Conservation (phyloP, 345 rosid genomes). For the Syzygium grande region DNA sequence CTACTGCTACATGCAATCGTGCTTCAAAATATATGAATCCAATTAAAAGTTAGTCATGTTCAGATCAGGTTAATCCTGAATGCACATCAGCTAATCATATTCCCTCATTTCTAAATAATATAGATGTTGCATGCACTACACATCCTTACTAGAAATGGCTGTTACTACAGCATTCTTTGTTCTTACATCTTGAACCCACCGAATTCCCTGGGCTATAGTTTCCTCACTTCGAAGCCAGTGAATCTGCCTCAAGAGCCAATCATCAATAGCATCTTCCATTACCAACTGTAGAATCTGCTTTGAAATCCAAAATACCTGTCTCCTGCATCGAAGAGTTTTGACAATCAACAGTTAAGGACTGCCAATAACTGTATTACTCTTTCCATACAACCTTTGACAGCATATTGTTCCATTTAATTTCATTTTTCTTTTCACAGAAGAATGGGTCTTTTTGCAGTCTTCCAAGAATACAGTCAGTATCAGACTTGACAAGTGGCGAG, state of each 20-base stretch:
- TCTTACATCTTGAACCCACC: conserved; percentile 92
- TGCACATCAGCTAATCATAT: not conserved
- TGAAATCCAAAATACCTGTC: conserved; percentile 98
- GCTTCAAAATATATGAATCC: not conserved
- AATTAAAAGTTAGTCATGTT: not conserved
- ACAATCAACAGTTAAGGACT: not conserved
- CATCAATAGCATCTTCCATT: conserved; percentile 99
- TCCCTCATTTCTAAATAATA: not conserved
- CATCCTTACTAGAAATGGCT: not conserved
- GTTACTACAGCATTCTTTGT: not conserved
- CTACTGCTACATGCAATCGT: not conserved
- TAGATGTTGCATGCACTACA: not conserved
- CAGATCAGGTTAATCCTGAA: not conserved
- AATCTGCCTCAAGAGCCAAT: conserved; percentile 84
- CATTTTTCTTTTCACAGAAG: not conserved
- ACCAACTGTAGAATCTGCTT: conserved; percentile 89
- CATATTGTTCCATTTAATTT: not conserved
- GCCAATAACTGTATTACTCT: not conserved
- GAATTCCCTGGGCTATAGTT: conserved; percentile 66
- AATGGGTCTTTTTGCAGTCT: not conserved
- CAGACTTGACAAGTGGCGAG: not conserved
- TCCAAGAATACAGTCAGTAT: not conserved
- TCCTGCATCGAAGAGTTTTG: conserved; percentile 36
- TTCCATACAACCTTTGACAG: not conserved
- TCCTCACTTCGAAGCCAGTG: conserved; percentile 85